Evolutionary conservation across 345 rosid species (phyloP), one percentile per base, ranked within the genome.

Genomic region (Turnera subulata): DNA sequence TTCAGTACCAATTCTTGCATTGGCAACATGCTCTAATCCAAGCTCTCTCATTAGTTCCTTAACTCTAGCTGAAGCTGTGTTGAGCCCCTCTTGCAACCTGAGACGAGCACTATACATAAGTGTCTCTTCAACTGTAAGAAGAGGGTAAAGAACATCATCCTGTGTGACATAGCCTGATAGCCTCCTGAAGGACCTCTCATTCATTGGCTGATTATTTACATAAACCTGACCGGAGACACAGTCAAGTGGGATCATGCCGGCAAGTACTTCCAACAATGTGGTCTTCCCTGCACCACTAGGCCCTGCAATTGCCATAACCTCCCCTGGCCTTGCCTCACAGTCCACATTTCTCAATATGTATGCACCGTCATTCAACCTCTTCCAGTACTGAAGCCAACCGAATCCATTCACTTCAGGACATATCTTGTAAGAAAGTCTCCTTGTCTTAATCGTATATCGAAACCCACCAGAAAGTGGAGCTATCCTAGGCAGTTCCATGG

Each of bases 211-310:
- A 46, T 67, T 65, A 25, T 72, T 72, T 22, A 67, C 76, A 44
- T 62, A 65, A 62, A 72, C 69, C 4, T 38, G 20, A 53, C 72
- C 76, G 1, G 69, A 40, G 39, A 67, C 69, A 53, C 61, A 46
- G 17, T 49, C 35, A 2, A 49, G 33, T 1, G 65, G 68, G 37
- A 62, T 25, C 54, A 62, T 43, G 4, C 76, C 76, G 0, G 65
- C 72, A 19, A 72, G 69, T 32, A 72, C 33, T 42, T 67, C 66
- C 50, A 73, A 20, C 66, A 73, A 39, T 13, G 72, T 67, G 47
- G 69, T 67, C 56, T 67, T 73, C 15, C 77, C 73, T 5, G 77
- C 72, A 12, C 72, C 72, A 53, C 76, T 66, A 5, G 68, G 76
- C 40, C 76, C 65, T 0, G 64, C 72, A 58, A 72, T 73, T 5